These are phyloP conservation scores for Leccinum rimulosum DNA, from an alignment of 768 basidiomycete species.

Conservation along the genomic window DNA sequence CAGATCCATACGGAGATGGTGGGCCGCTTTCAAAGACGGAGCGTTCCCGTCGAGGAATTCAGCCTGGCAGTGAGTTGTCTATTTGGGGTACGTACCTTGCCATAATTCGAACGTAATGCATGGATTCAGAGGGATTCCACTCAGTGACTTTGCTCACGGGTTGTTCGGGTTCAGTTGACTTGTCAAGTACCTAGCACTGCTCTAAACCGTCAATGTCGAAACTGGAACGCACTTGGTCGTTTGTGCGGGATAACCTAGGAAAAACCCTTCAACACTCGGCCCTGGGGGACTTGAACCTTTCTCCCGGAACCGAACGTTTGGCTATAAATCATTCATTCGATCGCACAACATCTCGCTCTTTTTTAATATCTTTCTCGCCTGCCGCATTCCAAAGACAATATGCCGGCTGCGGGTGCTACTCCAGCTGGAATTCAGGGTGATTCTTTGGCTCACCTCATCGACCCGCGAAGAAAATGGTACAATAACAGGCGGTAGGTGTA, in stretches of 20 bases:
- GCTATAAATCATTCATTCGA: constrained; percentile 17
- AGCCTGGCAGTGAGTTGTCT: too few relatives aligned
- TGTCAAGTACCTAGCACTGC: not conserved
- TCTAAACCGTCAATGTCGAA: not conserved
- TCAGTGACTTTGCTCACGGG: too few relatives aligned
- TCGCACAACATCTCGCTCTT: not conserved
- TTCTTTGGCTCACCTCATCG: constrained; percentile 53
- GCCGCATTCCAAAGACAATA: constrained; percentile 25
- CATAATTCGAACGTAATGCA: too few relatives aligned
- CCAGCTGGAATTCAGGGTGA: constrained; percentile 23
- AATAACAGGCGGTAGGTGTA: constrained; percentile 64
- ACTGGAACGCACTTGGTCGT: not conserved
- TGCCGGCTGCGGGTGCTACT: constrained; percentile 51
- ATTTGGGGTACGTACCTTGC: too few relatives aligned
- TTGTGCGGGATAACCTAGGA: constrained; percentile 21
- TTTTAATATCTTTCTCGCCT: not conserved
- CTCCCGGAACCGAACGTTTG: constrained; percentile 3
- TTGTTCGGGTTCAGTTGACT: not conserved
- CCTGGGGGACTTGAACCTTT: constrained; percentile 1
- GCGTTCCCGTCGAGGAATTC: too few relatives aligned
- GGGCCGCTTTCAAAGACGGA: not conserved
- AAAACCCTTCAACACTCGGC: constrained; percentile 11
- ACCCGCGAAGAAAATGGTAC: constrained; percentile 72
- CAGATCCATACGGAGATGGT: not conserved
- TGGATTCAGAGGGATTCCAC: too few relatives aligned